phyloP scores from a whole-genome alignment of 208 protist species.

The Herpetomonas muscarum region DNA sequence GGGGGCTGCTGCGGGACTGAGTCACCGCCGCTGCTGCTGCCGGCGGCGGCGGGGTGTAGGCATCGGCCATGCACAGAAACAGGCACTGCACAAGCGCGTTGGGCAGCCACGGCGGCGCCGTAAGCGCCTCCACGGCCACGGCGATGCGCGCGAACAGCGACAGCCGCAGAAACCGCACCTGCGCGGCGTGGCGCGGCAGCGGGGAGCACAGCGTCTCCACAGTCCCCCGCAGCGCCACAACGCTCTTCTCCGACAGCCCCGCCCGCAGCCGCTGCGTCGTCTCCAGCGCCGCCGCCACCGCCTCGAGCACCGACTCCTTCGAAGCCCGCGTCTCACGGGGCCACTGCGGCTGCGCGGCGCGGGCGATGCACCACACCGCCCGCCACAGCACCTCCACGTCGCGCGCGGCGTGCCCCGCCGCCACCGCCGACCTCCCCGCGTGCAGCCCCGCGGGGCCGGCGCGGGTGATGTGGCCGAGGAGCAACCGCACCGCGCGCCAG shows the following conservation, averaged over 20 bases:
- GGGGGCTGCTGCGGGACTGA: background rate
- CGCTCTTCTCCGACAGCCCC: slow-evolving; percentile 10
- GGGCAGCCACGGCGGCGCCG: slow-evolving; percentile 12
- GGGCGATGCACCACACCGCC: slow-evolving; percentile 34
- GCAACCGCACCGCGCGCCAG: slow-evolving; percentile 10
- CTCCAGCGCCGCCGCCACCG: slow-evolving; percentile 23
- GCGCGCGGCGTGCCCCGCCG: background rate
- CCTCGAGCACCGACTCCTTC: slow-evolving; percentile 38
- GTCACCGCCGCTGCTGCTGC: too few species aligned
- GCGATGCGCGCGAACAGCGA: slow-evolving; percentile 32
- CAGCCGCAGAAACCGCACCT: slow-evolving; percentile 54
- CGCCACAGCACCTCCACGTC: slow-evolving; percentile 37
- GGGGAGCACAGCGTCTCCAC: slow-evolving; percentile 51
- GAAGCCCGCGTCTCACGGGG: slow-evolving; percentile 15
- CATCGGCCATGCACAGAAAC: slow-evolving; percentile 52
- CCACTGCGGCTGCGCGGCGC: slow-evolving; percentile 29
- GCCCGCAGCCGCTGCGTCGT: background rate
- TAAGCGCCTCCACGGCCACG: slow-evolving; percentile 18
- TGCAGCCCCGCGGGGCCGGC: background rate
- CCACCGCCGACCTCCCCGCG: background rate
- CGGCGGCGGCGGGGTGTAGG: too few species aligned
- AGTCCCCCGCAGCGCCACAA: slow-evolving; percentile 25
- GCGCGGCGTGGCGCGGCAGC: slow-evolving; percentile 54
- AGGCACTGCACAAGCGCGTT: slow-evolving; percentile 72
- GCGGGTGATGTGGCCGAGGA: slow-evolving; percentile 16